phyloP scores from a whole-genome alignment of 2,329 filamentous ascomycete genomes.

The Claviceps capensis region DNA sequence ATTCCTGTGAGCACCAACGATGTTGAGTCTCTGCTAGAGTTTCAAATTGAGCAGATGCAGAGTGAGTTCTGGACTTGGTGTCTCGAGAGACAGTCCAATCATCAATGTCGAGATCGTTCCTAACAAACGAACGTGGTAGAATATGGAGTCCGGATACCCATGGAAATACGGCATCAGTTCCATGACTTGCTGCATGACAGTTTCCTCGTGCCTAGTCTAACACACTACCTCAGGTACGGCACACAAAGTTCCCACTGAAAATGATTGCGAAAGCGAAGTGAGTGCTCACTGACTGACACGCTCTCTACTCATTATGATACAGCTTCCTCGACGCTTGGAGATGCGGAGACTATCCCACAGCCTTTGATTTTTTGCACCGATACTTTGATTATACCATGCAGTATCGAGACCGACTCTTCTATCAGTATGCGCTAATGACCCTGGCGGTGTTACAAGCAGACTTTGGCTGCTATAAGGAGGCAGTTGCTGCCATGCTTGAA shows the following conservation, averaged over 20 bases:
- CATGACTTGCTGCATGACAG: conserved; percentile 53
- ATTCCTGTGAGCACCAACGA: conserved; percentile 60
- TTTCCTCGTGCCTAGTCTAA: conserved; percentile 54
- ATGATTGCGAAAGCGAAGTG: not conserved
- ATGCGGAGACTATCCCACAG: conserved; percentile 75
- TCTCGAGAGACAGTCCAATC: not conserved
- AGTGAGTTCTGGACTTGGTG: conserved; percentile 31
- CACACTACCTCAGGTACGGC: conserved; percentile 56
- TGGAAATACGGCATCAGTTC: conserved; percentile 59
- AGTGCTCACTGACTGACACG: not conserved
- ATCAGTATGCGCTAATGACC: conserved; percentile 91
- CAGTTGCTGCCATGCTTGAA: conserved; percentile 87
- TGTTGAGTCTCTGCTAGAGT: conserved; percentile 68
- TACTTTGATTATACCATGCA: conserved; percentile 98
- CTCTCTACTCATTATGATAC: conserved; percentile 4
- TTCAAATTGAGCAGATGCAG: conserved; percentile 80
- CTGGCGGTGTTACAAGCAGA: conserved; percentile 88
- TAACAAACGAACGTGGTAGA: conserved; percentile 27
- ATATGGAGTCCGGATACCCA: conserved; percentile 64
- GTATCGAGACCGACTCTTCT: conserved; percentile 67
- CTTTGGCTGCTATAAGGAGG: conserved; percentile 82
- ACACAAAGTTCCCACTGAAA: not conserved
- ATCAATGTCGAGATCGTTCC: no score
- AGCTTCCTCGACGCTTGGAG: conserved; percentile 88
- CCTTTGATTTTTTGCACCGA: conserved; percentile 81